phyloP scores from a whole-genome alignment of 768 basidiomycete genomes.

The Auricularia sp. region DNA sequence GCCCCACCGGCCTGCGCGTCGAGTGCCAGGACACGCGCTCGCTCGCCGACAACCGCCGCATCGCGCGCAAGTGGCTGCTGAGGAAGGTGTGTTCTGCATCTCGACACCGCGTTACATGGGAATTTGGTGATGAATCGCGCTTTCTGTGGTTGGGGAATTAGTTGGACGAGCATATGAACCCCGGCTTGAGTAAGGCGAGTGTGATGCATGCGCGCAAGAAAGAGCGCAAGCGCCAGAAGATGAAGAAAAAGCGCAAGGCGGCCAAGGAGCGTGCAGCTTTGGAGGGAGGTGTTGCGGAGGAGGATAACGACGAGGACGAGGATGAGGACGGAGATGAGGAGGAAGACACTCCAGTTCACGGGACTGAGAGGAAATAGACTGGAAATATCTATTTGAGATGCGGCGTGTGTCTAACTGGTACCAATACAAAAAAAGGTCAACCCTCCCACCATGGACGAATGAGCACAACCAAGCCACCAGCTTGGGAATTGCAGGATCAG shows the following conservation, averaged over 20 bases:
- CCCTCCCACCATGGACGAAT: too few species aligned
- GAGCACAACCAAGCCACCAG: too few species aligned
- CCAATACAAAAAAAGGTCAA: too few species aligned
- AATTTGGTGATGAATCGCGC: too few species aligned
- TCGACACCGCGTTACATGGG: constrained; percentile 4
- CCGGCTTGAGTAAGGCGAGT: constrained; percentile 64
- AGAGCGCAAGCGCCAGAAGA: constrained; percentile 62
- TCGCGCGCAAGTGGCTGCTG: constrained; percentile 61
- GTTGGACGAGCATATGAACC: constrained; percentile 65
- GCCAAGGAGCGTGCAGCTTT: constrained; percentile 12
- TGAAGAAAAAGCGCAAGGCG: constrained; percentile 74
- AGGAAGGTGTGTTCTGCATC: constrained; percentile 45
- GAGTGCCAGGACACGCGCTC: constrained; percentile 85
- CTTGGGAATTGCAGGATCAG: too few species aligned
- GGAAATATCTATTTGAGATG: too few species aligned
- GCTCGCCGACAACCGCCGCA: constrained; percentile 61
- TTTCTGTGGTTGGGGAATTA: constrained; percentile 17
- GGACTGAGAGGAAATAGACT: background rate
- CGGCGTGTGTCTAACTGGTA: too few species aligned
- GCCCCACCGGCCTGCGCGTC: constrained; percentile 79
- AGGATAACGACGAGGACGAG: background rate
- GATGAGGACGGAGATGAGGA: background rate
- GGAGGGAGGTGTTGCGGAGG: background rate
- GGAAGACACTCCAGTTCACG: background rate
- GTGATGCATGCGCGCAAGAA: constrained; percentile 60